Percentiles rank a stretch among this genome's conserved stretches.
Evolutionary conservation across 2,329 filamentous ascomycete species (phyloP).

Genomic region (Sarocladium brachiariae): DNA sequence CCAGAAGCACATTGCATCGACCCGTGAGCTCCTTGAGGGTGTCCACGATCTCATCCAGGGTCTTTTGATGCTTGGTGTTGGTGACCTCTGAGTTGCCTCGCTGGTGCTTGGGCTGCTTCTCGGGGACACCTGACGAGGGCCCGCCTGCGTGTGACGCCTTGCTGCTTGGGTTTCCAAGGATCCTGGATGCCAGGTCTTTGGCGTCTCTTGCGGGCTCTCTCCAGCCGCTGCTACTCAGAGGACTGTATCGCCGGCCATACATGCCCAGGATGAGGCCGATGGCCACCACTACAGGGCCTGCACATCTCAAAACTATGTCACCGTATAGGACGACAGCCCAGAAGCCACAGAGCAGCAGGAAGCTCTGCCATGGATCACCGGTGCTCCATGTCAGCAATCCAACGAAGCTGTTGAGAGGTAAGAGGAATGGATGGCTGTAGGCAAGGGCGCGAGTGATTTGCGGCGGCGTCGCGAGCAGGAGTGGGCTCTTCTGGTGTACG

Average conservation of each 20-base stretch:
- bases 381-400: slow-evolving; percentile 92
- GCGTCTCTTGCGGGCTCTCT: slow-evolving; percentile 37
- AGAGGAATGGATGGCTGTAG: slow-evolving; percentile 90
- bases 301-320: slow-evolving; percentile 71
- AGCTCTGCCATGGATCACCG: slow-evolving; percentile 93
- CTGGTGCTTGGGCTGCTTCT: slow-evolving; percentile 31
- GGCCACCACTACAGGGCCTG: slow-evolving; percentile 78
- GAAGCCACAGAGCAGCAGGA: slow-evolving; percentile 75
- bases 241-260: slow-evolving; percentile 86
- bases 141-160: slow-evolving; percentile 17
- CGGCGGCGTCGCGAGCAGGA: slow-evolving; percentile 87
- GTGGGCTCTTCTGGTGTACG: slow-evolving; percentile 91
- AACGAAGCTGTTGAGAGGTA: slow-evolving; percentile 78
- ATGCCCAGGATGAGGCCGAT: slow-evolving; percentile 77
- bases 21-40: slow-evolving; percentile 85
- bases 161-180: background rate
- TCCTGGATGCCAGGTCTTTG: slow-evolving; percentile 20
- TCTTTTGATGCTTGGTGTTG: slow-evolving; percentile 79
- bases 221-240: slow-evolving; percentile 79
- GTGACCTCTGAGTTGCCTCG: slow-evolving; percentile 49
- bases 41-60: slow-evolving; percentile 93
- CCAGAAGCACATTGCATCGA: slow-evolving; percentile 84
- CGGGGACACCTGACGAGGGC: slow-evolving; percentile 17
- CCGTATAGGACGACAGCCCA: slow-evolving; percentile 86
- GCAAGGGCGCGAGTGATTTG: slow-evolving; percentile 90